Evolutionary conservation across 345 rosid genomes (phyloP), one percentile per base, ranked within the genome.

Genomic region (Rhizophora mangle): DNA sequence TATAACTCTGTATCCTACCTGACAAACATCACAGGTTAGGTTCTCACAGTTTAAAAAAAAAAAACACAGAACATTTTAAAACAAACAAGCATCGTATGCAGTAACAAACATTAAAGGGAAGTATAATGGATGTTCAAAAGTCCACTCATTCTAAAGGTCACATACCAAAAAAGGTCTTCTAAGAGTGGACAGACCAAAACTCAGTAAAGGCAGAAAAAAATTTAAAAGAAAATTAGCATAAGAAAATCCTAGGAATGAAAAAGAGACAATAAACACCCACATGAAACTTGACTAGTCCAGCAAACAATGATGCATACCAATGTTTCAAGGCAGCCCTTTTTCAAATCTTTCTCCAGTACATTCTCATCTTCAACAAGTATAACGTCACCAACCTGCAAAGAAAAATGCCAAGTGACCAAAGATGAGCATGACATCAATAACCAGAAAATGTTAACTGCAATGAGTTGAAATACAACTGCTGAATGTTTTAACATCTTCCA

Each of bases 1-100:
- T 64, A 89, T 84, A 26, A 94, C 95, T 83, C 82, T 82, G 71
- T 94, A 88, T 68, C 98, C 98, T 71, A 93, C 96, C 97, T 93
- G 84, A 32, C 73, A 81, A 76, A 69, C 72, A 74, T 49, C 73
- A 73, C 19, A 72, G 68, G 21, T 70, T 70, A 73, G 72, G 69
- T 72, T 64, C 65, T 52, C n/a, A 55, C 57, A 60, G 68, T 5
- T 22, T 55, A 67, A 60, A 73, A 59, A 10, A 5, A 15, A 36
- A 59, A 22, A 18, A 65, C 26, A n/a, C 22, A 37, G 27, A 32
- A 34, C 4, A 52, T 15, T 32, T 18, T 18, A 9, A 47, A 16
- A 29, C 24, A 32, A 32, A 67, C 60, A 15, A 39, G 18, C 49
- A 43, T 43, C 19, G 13, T 22, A 15, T 1, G 22, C 37, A 32